These are phyloP conservation scores for Escallonia rubra DNA, from an alignment of 129 eudicot species.

Conservation along the genomic window DNA sequence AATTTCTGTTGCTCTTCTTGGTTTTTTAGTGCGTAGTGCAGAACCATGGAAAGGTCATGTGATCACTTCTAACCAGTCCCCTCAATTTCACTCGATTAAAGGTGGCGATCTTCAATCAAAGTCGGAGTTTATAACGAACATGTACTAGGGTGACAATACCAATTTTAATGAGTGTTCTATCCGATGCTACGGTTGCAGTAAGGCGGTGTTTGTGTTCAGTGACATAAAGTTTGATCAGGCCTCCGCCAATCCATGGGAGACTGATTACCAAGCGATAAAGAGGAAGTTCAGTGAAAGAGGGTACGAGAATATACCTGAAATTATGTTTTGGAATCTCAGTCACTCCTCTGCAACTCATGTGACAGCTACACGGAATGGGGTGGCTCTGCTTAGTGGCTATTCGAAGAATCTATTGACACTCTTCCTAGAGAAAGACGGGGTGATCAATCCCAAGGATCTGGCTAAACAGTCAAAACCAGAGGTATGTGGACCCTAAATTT, in stretches of 20 bases:
- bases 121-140: neutral
- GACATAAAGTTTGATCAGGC: constrained; percentile 9
- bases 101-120: neutral
- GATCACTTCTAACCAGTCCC: neutral
- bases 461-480: no score
- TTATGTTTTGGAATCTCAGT: constrained; percentile 26
- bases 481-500: no score
- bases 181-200: no score
- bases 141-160: neutral
- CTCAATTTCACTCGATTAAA: neutral
- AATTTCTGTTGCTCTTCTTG: neutral
- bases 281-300: constrained; percentile 6
- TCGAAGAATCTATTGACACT: constrained; percentile 11
- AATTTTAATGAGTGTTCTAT: neutral
- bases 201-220: constrained; percentile 14
- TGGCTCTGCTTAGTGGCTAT: constrained; percentile 16
- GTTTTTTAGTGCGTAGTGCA: neutral
- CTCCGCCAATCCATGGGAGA: constrained; percentile 4
- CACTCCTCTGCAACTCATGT: neutral
- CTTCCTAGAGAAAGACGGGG: constrained; percentile 18
- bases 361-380: constrained; percentile 1
- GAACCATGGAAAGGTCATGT: neutral
- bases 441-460: neutral
- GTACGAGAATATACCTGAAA: constrained; percentile 13
- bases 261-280: constrained; percentile 8